Conservation (phyloP, 1,284 basidiomycete species). For the Erythrobasidium hasegawianum region DNA sequence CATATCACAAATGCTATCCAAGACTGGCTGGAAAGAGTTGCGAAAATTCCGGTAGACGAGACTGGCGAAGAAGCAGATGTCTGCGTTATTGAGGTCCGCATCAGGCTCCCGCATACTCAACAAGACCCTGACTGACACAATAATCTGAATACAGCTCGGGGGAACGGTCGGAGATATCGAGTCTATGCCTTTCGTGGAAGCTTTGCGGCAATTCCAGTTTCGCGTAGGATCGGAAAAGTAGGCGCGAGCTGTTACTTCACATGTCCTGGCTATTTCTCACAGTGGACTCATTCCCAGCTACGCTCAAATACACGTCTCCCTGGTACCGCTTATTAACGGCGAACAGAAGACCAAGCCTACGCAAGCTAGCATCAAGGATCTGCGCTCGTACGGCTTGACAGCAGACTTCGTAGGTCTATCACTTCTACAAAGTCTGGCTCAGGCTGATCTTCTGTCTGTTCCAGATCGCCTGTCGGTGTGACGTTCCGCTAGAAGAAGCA, state of each 20-base stretch:
- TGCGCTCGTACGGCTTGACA: constrained; percentile 86
- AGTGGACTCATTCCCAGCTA: constrained; percentile 53
- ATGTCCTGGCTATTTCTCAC: not conserved
- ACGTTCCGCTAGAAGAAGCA: constrained; percentile 64
- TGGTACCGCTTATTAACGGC: constrained; percentile 95
- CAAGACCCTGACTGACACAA: constrained; percentile 17
- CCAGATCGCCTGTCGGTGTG: constrained; percentile 84
- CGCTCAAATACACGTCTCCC: constrained; percentile 94
- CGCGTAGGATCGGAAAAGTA: constrained; percentile 87
- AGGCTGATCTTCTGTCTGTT: not conserved
- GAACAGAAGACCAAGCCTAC: constrained; percentile 99
- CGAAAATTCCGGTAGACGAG: constrained; percentile 89
- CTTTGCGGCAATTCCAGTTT: constrained; percentile 99
- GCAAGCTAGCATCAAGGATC: constrained; percentile 90
- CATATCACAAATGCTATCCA: constrained; percentile 96
- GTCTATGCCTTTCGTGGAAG: constrained; percentile 95
- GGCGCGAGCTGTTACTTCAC: not conserved
- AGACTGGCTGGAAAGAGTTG: constrained; percentile 96
- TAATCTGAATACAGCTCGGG: constrained; percentile 63
- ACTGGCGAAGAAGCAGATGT: constrained; percentile 91
- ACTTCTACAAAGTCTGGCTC: not conserved
- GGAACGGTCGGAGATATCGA: constrained; percentile 96
- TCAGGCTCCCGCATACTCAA: constrained; percentile 35
- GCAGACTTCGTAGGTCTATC: constrained; percentile 73
- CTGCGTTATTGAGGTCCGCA: constrained; percentile 88